Base-by-base conservation (phyloP, 169 alveolate genomes). In the Plasmodium malariae region DNA sequence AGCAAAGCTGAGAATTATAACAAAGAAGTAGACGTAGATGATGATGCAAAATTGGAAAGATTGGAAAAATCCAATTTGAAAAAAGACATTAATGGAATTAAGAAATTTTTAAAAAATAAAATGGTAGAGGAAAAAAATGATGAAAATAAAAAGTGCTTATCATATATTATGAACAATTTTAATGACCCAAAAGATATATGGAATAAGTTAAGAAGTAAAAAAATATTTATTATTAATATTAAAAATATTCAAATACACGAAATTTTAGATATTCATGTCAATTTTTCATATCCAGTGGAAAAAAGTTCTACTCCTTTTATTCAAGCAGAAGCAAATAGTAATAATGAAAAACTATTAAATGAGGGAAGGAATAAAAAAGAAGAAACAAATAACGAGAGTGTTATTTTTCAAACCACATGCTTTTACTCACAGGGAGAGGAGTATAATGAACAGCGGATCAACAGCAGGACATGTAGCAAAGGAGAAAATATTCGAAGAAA, bases 191-290 rank as follows among this genome's bases (percentile, higher is more conserved):
- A 83, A 49, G 57, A 83, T 17, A 48, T 83, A 48, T 11, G 65
- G 19, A 26, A 57, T 5, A 83, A 55, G 19, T 24, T 83, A 11
- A 51, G 32, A 3, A 55, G 65, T 32, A 32, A 83, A 30, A 83
- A 83, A 67, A 67, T 83, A n/a, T 34, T 83, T 36, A 7, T 67
- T n/a, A 67, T 83, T 34, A 83, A 83, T 54, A 43, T 83, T 67
- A 83, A 67, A 40, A 83, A 26, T 26, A 83, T 83, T 21, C 26
- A 83, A 21, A 83, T 83, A 43, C 73, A 83, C 30, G 91, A 65
- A 28, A 67, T 83, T 11, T 19, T 83, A 32, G 83, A 59, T 54
- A 28, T 83, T 14, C 30, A 78, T 78, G 51, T 62, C 21, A 30
- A n/a, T 9, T 62, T 54, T 49, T 30, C 43, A n/a, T n/a, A 45